Conservation (phyloP, 495 filamentous ascomycete species). For the Talaromyces adpressus region DNA sequence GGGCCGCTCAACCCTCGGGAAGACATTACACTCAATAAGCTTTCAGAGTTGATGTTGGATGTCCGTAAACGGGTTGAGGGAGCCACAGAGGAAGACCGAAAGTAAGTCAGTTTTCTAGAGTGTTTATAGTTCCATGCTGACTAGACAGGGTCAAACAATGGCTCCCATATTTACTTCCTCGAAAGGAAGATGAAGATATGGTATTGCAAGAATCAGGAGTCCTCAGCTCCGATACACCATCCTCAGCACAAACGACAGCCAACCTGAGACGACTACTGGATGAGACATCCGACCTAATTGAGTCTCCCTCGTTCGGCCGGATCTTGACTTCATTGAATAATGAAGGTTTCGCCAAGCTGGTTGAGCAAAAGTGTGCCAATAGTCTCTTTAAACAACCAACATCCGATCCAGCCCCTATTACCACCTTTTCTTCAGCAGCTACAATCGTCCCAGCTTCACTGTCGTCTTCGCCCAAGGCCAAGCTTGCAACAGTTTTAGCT, state of each 20-base stretch:
- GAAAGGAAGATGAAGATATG: conserved; percentile 64
- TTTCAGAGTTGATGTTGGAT: conserved; percentile 70
- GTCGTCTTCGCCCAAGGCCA: conserved; percentile 47
- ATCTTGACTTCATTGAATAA: conserved; percentile 83
- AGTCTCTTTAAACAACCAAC: conserved; percentile 62
- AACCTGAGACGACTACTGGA: conserved; percentile 82
- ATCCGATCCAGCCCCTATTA: conserved; percentile 30
- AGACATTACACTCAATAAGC: conserved; percentile 67
- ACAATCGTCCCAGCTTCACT: conserved; percentile 26
- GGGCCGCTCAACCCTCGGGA: conserved; percentile 80
- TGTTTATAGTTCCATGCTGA: conserved; percentile 9
- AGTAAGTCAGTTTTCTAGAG: conserved; percentile 31
- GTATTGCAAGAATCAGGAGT: conserved; percentile 82
- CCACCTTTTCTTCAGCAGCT: conserved; percentile 34
- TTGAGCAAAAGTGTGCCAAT: conserved; percentile 70
- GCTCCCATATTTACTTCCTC: conserved; percentile 80
- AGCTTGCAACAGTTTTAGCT: conserved; percentile 82
- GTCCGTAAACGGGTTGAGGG: conserved; percentile 83
- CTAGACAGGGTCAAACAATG: conserved; percentile 48
- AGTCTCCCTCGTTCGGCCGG: conserved; percentile 80
- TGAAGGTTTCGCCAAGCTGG: conserved; percentile 71
- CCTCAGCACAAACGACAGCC: conserved; percentile 36
- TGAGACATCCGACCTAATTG: conserved; percentile 91
- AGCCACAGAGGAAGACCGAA: conserved; percentile 54
- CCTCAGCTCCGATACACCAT: conserved; percentile 42